A percentile compares a stretch with the other conserved stretches of the same genome.
Conservation (phyloP, 768 basidiomycete species). For the Terana coerulea region DNA sequence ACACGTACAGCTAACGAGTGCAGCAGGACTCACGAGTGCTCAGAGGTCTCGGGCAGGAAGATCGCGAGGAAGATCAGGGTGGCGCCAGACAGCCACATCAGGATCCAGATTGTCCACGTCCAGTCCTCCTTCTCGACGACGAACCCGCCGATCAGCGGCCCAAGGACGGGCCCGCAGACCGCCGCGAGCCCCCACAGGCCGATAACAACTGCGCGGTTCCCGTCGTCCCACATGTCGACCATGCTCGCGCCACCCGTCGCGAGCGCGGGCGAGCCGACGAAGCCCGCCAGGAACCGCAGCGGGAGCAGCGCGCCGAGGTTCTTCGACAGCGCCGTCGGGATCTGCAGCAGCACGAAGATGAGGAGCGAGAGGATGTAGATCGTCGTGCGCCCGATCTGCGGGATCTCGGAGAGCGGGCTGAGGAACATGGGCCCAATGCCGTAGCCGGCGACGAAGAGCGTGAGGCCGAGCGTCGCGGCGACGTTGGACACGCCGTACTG, state of each 20-base stretch:
- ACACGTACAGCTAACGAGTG: neutral
- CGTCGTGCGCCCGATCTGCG: conserved; percentile 29
- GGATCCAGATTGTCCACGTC: conserved; percentile 33
- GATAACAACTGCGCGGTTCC: conserved; percentile 23
- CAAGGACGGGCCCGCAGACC: conserved; percentile 26
- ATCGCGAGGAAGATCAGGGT: conserved; percentile 26
- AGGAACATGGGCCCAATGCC: conserved; percentile 17
- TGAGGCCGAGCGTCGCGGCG: conserved; percentile 28
- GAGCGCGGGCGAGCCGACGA: conserved; percentile 31
- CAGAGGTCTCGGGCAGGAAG: conserved; percentile 30
- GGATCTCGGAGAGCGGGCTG: conserved; percentile 30
- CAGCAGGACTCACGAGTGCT: conserved; percentile 3
- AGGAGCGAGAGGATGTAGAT: conserved; percentile 29
- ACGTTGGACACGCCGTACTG: conserved; percentile 27
- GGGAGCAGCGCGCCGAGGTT: conserved; percentile 30
- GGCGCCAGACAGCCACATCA: conserved; percentile 29
- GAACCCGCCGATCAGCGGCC: conserved; percentile 32
- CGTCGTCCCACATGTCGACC: conserved; percentile 21
- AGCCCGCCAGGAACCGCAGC: conserved; percentile 32
- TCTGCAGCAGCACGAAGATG: conserved; percentile 30
- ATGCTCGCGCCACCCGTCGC: conserved; percentile 30
- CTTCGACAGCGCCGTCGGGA: conserved; percentile 30
- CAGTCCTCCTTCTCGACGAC: conserved; percentile 28
- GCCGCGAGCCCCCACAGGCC: conserved; percentile 28
- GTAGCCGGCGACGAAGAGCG: conserved; percentile 24